These are phyloP conservation scores for Neurospora terricola DNA, from an alignment of 495 filamentous ascomycete genomes.

Conservation along the genomic window DNA sequence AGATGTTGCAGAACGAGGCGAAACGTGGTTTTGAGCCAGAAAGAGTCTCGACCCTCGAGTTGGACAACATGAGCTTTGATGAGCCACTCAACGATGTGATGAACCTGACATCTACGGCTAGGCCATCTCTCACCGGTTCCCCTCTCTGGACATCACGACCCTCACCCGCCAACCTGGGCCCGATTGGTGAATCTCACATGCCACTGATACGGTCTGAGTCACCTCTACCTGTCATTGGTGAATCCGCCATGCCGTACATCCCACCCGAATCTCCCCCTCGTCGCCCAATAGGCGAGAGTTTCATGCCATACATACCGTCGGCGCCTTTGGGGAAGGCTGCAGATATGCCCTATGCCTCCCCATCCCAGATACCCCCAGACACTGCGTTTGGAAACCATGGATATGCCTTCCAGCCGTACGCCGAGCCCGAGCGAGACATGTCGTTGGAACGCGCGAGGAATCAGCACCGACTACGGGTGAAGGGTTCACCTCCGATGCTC, in stretches of 20 bases:
- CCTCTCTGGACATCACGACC: conserved; percentile 17
- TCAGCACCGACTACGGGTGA: conserved; percentile 26
- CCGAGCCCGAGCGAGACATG: conserved; percentile 28
- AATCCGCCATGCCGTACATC: conserved; percentile 20
- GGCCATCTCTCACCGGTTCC: conserved; percentile 23
- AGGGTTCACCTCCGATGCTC: conserved; percentile 72
- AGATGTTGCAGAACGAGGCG: conserved; percentile 15
- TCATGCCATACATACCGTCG: conserved; percentile 30
- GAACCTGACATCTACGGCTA: conserved; percentile 24
- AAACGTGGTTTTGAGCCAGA: conserved; percentile 2
- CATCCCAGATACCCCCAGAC: conserved; percentile 22
- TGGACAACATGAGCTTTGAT: conserved; percentile 35
- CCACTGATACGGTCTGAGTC: conserved; percentile 29
- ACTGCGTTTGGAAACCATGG: conserved; percentile 23
- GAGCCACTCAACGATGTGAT: conserved; percentile 33
- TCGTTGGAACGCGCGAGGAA: conserved; percentile 26
- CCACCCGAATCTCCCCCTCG: conserved; percentile 17
- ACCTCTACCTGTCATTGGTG: conserved; percentile 25
- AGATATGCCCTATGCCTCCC: conserved; percentile 20
- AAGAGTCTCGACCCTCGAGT: conserved; percentile 25
- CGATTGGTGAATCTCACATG: conserved; percentile 30
- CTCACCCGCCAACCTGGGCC: conserved; percentile 12
- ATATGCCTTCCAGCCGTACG: conserved; percentile 21
- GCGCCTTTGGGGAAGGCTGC: conserved; percentile 23
- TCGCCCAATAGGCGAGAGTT: conserved; percentile 24